These are phyloP conservation scores for Monosporascus sp. DNA, from an alignment of 2,329 filamentous ascomycete species.

Conservation along the genomic window DNA sequence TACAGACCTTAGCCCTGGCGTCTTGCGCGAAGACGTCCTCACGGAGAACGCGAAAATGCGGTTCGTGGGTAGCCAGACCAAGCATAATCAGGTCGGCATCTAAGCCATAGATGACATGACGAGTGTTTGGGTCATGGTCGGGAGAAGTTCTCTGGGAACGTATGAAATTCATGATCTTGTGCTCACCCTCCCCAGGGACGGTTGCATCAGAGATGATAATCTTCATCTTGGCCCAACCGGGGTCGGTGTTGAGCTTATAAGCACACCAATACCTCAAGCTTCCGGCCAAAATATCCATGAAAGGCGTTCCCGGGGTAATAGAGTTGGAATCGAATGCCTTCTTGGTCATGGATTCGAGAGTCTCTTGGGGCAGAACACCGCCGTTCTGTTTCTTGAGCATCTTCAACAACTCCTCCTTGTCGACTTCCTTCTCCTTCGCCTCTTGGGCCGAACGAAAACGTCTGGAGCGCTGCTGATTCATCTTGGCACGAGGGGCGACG, in stretches of 20 bases:
- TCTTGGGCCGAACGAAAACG: conserved; percentile 93
- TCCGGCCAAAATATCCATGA: conserved; percentile 91
- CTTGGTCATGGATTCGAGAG: conserved; percentile 59
- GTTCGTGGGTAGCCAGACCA: conserved; percentile 92
- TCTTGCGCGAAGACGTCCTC: conserved; percentile 97
- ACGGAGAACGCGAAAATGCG: conserved; percentile 90
- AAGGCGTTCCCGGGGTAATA: conserved; percentile 94
- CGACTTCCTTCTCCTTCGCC: conserved; percentile 86
- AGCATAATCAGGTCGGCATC: conserved; percentile 99
- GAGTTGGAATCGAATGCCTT: conserved; percentile 87
- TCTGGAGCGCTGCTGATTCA: conserved; percentile 97
- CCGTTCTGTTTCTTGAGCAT: conserved; percentile 75
- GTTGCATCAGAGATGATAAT: conserved; percentile 98
- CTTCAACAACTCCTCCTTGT: conserved; percentile 83
- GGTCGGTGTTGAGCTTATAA: conserved; percentile 96
- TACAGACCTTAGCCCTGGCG: conserved; percentile 74
- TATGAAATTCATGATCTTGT: conserved; percentile 99
- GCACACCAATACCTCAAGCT: conserved; percentile 95
- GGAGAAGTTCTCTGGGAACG: conserved; percentile 86
- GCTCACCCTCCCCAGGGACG: conserved; percentile 94
- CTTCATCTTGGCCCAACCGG: conserved; percentile 92
- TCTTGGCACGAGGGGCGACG: conserved; percentile 95
- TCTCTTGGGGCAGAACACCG: conserved; percentile 56
- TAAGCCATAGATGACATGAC: conserved; percentile 95
- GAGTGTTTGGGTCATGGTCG: conserved; percentile 91